Base-by-base conservation (phyloP, 2,329 filamentous ascomycete species). In the Zasmidium citrigriseum region DNA sequence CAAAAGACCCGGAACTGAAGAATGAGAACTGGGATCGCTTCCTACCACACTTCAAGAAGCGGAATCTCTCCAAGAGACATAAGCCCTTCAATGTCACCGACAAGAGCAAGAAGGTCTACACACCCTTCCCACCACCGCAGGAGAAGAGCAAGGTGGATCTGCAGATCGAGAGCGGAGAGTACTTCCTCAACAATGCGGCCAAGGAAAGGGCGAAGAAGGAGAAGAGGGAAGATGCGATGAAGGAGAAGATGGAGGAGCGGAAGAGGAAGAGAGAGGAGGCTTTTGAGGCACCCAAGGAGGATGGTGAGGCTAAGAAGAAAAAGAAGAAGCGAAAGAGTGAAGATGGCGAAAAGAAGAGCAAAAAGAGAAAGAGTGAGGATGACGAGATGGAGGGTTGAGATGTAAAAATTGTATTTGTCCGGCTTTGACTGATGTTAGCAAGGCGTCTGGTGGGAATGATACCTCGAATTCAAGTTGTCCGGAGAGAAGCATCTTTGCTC, bases 131-230 rank as follows among this genome's bases (percentile, higher is more conserved):
- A 50, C 95, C 95, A 5, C 86, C 92, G 46, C 92, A 93, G 65
- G 93, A 99, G 83, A 96, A 96, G 90, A 97, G 93, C 86, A 99
- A 98, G 86, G 85, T 99, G 68, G 95, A 99, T 77, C 78, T 92
- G 76, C 93, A 99, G 83, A 96, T 99, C 80, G 95, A 99, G 82
- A 93, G 86, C 68, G 93, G 95, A 78, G 93, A 98, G 79, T 99
- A 96, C 79, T 98, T 98, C 76, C 77, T 99, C 72, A 88, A 88
- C 72, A 96, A 96, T 81, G 87, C 93, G 71, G 93, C 91, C 60
- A 96, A 96, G 82, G 91, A 96, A 70, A 83, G 93, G 61, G 89
- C 88, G 55, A 86, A 82, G 48, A 87, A 89, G 76, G 89, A 93
- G 72, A 89, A 91, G 70, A 82, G 91, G 65, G 84, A 91, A 71